A percentile compares a stretch with the other conserved stretches of the same genome.
These are phyloP conservation scores for Saccharomyces hybrid DNA, from an alignment of 1,139 yeast species.

Conservation along the genomic window DNA sequence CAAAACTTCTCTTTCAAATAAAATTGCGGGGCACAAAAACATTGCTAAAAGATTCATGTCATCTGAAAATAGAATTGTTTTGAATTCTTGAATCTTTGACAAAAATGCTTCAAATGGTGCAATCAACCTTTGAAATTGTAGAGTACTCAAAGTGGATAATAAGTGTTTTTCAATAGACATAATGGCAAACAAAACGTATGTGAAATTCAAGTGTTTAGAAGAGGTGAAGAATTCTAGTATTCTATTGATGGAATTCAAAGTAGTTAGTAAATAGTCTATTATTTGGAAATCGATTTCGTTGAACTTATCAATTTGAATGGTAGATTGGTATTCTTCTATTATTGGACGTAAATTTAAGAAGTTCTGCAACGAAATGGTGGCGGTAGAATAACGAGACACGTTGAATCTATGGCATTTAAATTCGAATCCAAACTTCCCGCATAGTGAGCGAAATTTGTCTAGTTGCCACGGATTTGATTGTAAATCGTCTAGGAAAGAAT, in stretches of 20 bases:
- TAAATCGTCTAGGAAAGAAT: constrained; percentile 10
- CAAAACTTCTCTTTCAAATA: constrained; percentile 16
- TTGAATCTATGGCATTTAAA: constrained; percentile 2
- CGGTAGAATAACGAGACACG: constrained; percentile 14
- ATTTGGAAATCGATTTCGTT: constrained; percentile 9
- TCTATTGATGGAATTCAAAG: constrained; percentile 10
- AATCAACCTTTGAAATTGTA: constrained; percentile 8
- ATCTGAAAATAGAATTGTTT: constrained; percentile 10
- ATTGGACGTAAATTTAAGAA: constrained; percentile 10
- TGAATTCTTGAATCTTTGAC: constrained; percentile 6
- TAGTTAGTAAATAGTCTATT: constrained; percentile 3
- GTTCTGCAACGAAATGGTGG: constrained; percentile 7
- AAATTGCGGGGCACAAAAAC: constrained; percentile 15
- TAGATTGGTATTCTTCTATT: constrained; percentile 5
- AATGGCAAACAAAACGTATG: constrained; percentile 10
- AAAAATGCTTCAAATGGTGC: constrained; percentile 8
- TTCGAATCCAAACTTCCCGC: constrained; percentile 3
- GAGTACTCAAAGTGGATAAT: constrained; percentile 3
- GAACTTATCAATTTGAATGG: constrained; percentile 5
- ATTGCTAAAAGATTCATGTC: constrained; percentile 12
- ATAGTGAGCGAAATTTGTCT: constrained; percentile 12
- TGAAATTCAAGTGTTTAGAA: constrained; percentile 9
- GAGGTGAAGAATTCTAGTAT: constrained; percentile 10
- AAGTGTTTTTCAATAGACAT: constrained; percentile 14
- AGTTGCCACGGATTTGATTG: constrained; percentile 13